Percentiles rank a stretch among this genome's conserved stretches.
phyloP scores from a whole-genome alignment of 805 yeast genomes.

The Ogataea thermomethanolica region DNA sequence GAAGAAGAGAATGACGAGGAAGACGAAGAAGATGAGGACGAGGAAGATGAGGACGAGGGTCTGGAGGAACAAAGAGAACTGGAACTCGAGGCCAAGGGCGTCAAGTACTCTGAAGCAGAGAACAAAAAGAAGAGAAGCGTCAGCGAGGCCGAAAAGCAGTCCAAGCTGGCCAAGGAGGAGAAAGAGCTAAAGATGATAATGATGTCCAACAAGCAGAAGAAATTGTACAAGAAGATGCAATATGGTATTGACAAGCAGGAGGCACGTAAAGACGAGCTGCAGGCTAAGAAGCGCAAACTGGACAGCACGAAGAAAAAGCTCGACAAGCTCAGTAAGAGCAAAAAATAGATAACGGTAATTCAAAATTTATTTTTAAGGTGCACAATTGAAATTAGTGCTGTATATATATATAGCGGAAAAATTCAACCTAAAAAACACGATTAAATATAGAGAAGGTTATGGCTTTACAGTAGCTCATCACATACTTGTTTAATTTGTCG shows the following conservation, averaged over 20 bases:
- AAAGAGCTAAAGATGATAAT: conserved; percentile 90
- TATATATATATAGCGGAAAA: background rate
- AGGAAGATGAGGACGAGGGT: conserved; percentile 49
- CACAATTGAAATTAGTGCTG: background rate
- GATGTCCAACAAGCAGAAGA: conserved; percentile 97
- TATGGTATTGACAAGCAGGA: conserved; percentile 83
- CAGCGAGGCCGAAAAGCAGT: conserved; percentile 47
- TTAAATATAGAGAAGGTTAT: background rate
- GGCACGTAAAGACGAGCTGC: conserved; percentile 63
- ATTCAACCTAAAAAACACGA: background rate
- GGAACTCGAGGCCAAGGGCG: conserved; percentile 88
- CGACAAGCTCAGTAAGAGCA: conserved; percentile 5
- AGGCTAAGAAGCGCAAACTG: conserved; percentile 66
- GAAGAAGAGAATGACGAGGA: conserved; percentile 52
- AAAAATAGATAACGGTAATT: conserved; percentile 1
- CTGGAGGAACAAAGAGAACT: conserved; percentile 71
- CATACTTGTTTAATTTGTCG: background rate
- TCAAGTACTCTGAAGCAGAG: conserved; percentile 62
- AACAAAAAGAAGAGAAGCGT: conserved; percentile 36
- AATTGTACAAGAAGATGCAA: conserved; percentile 92
- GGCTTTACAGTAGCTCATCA: background rate
- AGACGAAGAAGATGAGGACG: conserved; percentile 50
- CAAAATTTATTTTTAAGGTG: background rate
- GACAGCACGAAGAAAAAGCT: conserved; percentile 51
- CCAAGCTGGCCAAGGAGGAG: conserved; percentile 56